These are phyloP conservation scores for Penicillium sp. DNA, from an alignment of 2,329 filamentous ascomycete species.

Conservation along the genomic window DNA sequence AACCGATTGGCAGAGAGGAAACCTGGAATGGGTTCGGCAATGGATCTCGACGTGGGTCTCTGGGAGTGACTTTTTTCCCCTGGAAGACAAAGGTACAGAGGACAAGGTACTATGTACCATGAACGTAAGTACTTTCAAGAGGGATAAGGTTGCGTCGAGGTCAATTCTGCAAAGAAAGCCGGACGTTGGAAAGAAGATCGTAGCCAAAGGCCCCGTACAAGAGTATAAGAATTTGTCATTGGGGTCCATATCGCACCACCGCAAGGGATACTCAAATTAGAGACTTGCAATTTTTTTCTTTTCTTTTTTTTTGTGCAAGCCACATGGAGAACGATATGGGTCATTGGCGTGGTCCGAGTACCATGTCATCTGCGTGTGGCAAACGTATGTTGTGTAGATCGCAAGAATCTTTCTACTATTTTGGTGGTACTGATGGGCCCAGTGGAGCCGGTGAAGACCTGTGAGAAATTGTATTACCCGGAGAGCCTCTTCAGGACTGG, in stretches of 20 bases:
- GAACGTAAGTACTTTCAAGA: no score
- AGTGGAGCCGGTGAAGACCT: background rate
- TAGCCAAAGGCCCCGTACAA: no score
- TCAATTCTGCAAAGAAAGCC: background rate
- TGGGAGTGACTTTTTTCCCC: background rate
- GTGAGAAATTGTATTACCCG: background rate
- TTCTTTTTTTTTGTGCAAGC: background rate
- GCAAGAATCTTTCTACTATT: background rate
- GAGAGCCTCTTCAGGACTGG: constrained; percentile 1
- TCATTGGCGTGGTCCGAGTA: background rate
- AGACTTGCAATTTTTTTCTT: background rate
- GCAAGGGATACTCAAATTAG: background rate
- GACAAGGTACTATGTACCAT: background rate
- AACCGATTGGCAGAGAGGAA: background rate
- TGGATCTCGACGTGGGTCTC: background rate
- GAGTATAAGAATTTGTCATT: background rate
- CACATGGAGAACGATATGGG: background rate
- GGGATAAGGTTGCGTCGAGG: no score
- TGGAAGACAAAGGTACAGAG: background rate
- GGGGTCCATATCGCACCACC: background rate
- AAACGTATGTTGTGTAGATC: background rate
- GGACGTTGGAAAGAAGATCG: background rate
- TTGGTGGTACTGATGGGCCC: background rate
- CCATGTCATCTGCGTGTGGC: background rate
- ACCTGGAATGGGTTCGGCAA: background rate